phyloP scores from a whole-genome alignment of 371 early-diverging fungal genomes.

The Mortierella sp. region DNA sequence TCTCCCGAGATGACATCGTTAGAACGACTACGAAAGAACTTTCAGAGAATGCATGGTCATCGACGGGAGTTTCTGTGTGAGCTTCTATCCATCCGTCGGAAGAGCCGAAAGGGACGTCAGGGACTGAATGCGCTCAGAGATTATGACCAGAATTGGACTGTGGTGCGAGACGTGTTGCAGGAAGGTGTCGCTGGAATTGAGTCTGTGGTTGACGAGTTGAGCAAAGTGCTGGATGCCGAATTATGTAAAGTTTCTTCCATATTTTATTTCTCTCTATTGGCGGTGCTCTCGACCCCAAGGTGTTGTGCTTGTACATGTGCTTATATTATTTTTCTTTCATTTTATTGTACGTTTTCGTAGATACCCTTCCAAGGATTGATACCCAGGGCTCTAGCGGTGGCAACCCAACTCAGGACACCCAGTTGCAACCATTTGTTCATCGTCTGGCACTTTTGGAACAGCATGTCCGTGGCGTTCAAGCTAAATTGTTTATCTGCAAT shows the following conservation, averaged over 20 bases:
- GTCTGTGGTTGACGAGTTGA: slow-evolving; percentile 49
- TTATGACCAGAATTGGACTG: slow-evolving; percentile 57
- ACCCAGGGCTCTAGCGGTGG: slow-evolving; percentile 28
- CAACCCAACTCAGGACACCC: slow-evolving; percentile 37
- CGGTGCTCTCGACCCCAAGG: neutral
- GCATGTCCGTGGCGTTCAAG: slow-evolving; percentile 57
- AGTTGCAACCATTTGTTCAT: slow-evolving; percentile 52
- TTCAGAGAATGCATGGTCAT: slow-evolving; percentile 56
- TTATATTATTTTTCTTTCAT: too few species aligned
- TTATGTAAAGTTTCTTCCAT: slow-evolving; percentile 55
- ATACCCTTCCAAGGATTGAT: slow-evolving; percentile 53
- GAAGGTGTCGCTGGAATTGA: slow-evolving; percentile 51
- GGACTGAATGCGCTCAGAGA: slow-evolving; percentile 54
- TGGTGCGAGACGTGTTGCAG: slow-evolving; percentile 45
- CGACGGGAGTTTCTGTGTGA: slow-evolving; percentile 57
- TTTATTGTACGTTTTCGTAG: too few species aligned
- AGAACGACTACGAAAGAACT: slow-evolving; percentile 52
- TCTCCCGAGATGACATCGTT: slow-evolving; percentile 50
- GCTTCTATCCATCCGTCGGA: slow-evolving; percentile 55
- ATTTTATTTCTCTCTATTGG: neutral
- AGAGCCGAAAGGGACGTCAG: slow-evolving; percentile 51
- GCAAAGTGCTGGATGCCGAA: slow-evolving; percentile 53
- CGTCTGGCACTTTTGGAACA: slow-evolving; percentile 56
- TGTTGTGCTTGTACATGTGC: too few species aligned
- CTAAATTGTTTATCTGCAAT: slow-evolving; percentile 58